Base-by-base conservation (phyloP, 768 basidiomycete genomes). In the Amyloporia xantha region DNA sequence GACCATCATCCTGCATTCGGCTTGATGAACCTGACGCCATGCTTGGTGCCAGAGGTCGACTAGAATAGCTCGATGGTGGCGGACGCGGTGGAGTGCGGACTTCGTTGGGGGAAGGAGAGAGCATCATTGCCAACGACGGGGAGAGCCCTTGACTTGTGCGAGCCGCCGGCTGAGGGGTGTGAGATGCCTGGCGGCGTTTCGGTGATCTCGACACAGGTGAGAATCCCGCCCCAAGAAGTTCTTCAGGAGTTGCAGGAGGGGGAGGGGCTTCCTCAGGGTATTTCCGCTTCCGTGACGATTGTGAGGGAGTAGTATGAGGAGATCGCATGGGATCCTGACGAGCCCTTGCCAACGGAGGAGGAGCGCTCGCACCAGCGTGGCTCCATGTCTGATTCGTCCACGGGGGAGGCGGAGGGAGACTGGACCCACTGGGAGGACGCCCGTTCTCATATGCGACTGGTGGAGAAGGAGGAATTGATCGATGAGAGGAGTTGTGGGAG, bases 41-140 rank as follows among this genome's bases (percentile, higher is more conserved):
- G 19, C 9, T 43, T 25, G 42, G 42, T 11, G 42, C 42, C 6
- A 43, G 25, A 19, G 26, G 23, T 11, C 42, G 21, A 24, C 42
- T 28, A 11, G 42, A 7, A 25, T 43, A 43, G 3, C 21, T 5
- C n/a, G 42, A 45, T 26, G 54, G 46, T n/a, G 45, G 53, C 49
- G 50, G 52, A 17, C 46, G 59, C 4, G 63, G 59, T n/a, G 62
- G 57, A 20, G 56, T 51, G 4, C 59, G 56, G 33, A 52, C 36
- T 19, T 63, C 60, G 5, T 40, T 37, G 25, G 58, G 51, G 24
- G 53, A 54, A 17, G 81, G 81, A n/a, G 81, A 80, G 38, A 82
- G 72, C 57, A 82, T 76, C 71, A 80, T 76, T 15, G 80, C 81
- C 35, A 82, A 60, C 15, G 81, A 82, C 5, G 82, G 82, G 1